Percentiles rank a stretch among this genome's conserved stretches.
These are phyloP conservation scores for Colletotrichum chlorophyti DNA, from an alignment of 2,329 filamentous ascomycete genomes.

Conservation along the genomic window DNA sequence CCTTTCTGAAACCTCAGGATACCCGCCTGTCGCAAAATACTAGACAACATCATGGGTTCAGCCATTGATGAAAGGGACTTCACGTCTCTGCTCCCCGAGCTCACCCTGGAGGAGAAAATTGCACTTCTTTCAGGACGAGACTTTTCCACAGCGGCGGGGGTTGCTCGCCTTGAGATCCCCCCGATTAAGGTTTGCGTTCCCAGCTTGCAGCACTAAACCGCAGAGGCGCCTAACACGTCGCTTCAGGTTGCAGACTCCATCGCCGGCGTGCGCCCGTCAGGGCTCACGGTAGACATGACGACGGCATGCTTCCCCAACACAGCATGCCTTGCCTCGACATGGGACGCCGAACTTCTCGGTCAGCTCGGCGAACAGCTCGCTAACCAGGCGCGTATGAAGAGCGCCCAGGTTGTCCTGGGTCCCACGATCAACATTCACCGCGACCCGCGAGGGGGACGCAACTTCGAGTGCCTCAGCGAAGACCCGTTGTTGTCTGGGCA, in stretches of 20 bases:
- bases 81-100: conserved; percentile 8
- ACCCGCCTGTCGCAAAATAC: too few relatives aligned
- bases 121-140: conserved; percentile 24
- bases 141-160: conserved; percentile 29
- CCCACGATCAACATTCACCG: conserved; percentile 59
- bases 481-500: conserved; percentile 51
- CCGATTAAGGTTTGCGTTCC: conserved; percentile 11
- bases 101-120: conserved; percentile 25
- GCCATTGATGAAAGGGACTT: conserved; percentile 16
- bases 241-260: conserved; percentile 27
- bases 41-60: conserved; percentile 1
- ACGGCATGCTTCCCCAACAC: conserved; percentile 31
- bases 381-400: conserved; percentile 53
- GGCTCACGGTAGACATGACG: conserved; percentile 21
- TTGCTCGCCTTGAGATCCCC: conserved; percentile 23
- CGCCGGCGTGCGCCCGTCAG: conserved; percentile 27
- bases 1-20: background rate
- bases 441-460: conserved; percentile 48
- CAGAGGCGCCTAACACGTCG: background rate
- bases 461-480: conserved; percentile 51
- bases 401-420: conserved; percentile 74
- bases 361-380: conserved; percentile 27
- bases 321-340: conserved; percentile 29
- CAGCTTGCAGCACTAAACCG: background rate
- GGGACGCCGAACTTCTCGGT: conserved; percentile 28